Conservation (phyloP, 495 filamentous ascomycete genomes). For the Gamarada debralockiae region DNA sequence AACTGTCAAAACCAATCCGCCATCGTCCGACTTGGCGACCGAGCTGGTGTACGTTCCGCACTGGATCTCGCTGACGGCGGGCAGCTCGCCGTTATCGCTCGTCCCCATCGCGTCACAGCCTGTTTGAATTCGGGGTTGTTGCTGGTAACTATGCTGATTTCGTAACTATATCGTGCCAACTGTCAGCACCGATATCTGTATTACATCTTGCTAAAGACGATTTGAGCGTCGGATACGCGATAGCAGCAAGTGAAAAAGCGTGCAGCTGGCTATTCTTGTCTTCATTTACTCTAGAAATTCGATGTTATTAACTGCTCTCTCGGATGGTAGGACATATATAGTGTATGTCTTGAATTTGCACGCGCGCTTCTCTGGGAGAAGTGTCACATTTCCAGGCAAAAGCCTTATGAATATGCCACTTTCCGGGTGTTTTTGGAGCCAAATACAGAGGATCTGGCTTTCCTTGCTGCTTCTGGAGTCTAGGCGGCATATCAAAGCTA, state of each 20-base stretch:
- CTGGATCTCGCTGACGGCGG: background rate
- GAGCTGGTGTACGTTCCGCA: background rate
- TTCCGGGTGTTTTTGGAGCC: background rate
- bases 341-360: background rate
- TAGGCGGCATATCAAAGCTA: slow-evolving; percentile 1
- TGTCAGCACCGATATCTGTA: too few relatives aligned
- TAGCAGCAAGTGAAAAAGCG: too few relatives aligned
- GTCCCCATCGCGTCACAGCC: background rate
- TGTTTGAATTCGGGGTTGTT: background rate
- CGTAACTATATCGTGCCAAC: background rate
- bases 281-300: too few relatives aligned
- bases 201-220: too few relatives aligned
- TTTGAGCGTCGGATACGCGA: too few relatives aligned
- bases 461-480: background rate
- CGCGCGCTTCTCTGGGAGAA: background rate
- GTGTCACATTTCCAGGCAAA: background rate
- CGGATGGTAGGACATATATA: slow-evolving; percentile 3
- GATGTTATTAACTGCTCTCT: too few relatives aligned
- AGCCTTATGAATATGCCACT: slow-evolving; percentile 2
- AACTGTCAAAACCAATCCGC: background rate
- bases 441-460: background rate
- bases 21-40: background rate
- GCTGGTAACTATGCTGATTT: background rate
- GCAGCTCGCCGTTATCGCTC: background rate
- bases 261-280: too few relatives aligned